Evolutionary conservation across 2,329 filamentous ascomycete genomes (phyloP), one percentile per base, ranked within the genome.

Genomic region (Dactylellina haptotyla): DNA sequence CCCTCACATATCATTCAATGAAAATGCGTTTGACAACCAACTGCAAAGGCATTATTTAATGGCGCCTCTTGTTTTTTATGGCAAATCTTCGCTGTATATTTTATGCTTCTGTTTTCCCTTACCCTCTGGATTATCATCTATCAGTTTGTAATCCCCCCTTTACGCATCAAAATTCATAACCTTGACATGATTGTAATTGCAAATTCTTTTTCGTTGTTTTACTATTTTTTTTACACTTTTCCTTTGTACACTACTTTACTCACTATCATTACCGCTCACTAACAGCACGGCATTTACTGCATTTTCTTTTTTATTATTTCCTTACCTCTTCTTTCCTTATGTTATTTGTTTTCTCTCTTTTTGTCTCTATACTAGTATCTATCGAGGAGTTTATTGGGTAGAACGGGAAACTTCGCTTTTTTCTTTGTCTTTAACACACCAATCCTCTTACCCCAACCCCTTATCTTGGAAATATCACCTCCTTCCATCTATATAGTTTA

Each of bases 351-450:
- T 58, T 25, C 20, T 34, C 43, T 54, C 34, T 50, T 39, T 41
- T 16, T 45, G 18, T 43, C 34, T 58, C 18, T 34, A 18, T 64
- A 43, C 20, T 41, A 18, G 34, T 59, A 51, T 69, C 56, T 69
- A 69, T 69, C 63, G 45, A 51, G 65, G 65, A 70, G 65, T 70
- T 70, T 50, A 57, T 70, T 54, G 57, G 65, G 65, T 70, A 70
- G 65, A 70, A 62, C 53, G 57, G 39, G 37, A 54, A 59, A 8
- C 45, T 59, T 41, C 4, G 32, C 25, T 28, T 61, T 34, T 57
- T 58, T 43, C 18, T 28, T 53, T 58, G 2, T 57, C 58, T 51
- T 14, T 18, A 34, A 20, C 16, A n/a, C 12, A 6, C 12, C 16
- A 4, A n/a, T n/a, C n/a, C n/a, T 43, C 10, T 34, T n/a, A 12